Percentiles rank a stretch among this genome's conserved stretches.
phyloP scores from a whole-genome alignment of 2,329 filamentous ascomycete species.

The Xylaria sp. region DNA sequence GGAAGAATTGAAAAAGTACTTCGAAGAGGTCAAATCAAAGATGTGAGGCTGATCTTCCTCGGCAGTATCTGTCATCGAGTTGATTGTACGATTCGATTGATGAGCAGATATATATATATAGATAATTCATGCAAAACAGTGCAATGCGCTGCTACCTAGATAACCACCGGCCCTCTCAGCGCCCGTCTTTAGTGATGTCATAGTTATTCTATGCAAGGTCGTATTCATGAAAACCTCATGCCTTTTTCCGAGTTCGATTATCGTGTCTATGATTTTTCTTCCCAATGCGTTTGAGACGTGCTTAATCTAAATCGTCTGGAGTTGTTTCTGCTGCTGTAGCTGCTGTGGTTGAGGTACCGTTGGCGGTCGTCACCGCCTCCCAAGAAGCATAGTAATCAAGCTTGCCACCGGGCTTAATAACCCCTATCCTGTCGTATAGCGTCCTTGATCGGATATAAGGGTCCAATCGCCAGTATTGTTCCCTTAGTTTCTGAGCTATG shows the following conservation, averaged over 20 bases:
- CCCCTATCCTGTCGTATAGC: slow-evolving; percentile 84
- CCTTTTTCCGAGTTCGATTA: slow-evolving; percentile 5
- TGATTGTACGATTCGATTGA: slow-evolving; percentile 12
- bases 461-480: slow-evolving; percentile 90
- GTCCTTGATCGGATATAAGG: slow-evolving; percentile 85
- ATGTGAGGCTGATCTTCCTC: slow-evolving; percentile 67
- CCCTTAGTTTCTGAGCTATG: slow-evolving; percentile 71
- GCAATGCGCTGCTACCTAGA: not conserved
- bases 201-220: slow-evolving; percentile 22
- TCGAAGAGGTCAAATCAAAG: slow-evolving; percentile 88
- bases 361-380: slow-evolving; percentile 37
- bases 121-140: slow-evolving; percentile 2
- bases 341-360: slow-evolving; percentile 42
- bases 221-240: slow-evolving; percentile 12
- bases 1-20: slow-evolving; percentile 81
- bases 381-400: slow-evolving; percentile 73
- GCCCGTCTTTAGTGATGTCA: not conserved
- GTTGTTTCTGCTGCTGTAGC: slow-evolving; percentile 51
- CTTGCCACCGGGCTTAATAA: slow-evolving; percentile 74
- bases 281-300: not conserved
- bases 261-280: slow-evolving; percentile 3
- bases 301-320: slow-evolving; percentile 60
- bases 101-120: slow-evolving; percentile 14
- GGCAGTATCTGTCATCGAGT: slow-evolving; percentile 3
- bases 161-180: not conserved